These are phyloP conservation scores for Metarhizium humberi DNA, from an alignment of 2,329 filamentous ascomycete species.

Conservation along the genomic window DNA sequence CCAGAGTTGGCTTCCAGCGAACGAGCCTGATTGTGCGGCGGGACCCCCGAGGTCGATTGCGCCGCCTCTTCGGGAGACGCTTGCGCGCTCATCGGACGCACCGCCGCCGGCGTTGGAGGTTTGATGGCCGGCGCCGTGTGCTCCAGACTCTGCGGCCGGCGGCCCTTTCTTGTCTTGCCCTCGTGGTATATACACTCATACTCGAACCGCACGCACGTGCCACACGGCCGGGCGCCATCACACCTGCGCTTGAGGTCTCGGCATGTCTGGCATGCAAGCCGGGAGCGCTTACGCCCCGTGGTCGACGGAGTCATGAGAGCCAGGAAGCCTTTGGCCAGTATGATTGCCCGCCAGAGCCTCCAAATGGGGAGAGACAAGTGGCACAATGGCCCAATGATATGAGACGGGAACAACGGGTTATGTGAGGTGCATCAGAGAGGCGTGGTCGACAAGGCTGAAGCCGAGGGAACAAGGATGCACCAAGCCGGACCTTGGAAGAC, in stretches of 20 bases:
- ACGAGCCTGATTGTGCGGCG: constrained; percentile 21
- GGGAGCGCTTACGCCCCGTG: constrained; percentile 26
- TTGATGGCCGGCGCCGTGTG: neutral
- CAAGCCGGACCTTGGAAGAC: neutral
- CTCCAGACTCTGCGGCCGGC: neutral
- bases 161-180: neutral
- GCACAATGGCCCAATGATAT: neutral
- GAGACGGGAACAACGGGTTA: neutral
- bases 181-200: constrained; percentile 40
- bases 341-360: neutral
- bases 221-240: constrained; percentile 42
- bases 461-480: neutral
- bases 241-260: constrained; percentile 48
- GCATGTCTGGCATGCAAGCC: constrained; percentile 39
- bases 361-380: neutral
- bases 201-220: constrained; percentile 42
- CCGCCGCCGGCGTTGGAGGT: neutral
- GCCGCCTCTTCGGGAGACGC: neutral
- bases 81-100: neutral
- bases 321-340: neutral
- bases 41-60: constrained; percentile 4
- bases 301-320: neutral
- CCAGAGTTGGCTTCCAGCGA: constrained; percentile 41
- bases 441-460: neutral
- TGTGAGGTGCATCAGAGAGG: neutral